phyloP scores from a whole-genome alignment of 179 eudicot genomes.

The Spergularia azorica region DNA sequence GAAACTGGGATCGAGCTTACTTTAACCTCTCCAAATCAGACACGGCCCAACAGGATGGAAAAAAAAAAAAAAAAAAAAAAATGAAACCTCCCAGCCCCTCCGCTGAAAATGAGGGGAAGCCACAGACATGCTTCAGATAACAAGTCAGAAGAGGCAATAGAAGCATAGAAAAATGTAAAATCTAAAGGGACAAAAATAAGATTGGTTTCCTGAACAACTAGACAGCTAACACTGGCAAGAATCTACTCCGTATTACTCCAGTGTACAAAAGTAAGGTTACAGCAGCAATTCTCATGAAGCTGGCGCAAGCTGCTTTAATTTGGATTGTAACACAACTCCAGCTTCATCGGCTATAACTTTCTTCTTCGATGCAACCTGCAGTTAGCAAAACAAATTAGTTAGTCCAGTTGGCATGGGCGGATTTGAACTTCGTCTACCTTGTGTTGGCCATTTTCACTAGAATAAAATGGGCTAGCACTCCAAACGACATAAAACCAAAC shows the following conservation, averaged over 20 bases:
- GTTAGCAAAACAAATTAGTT: constrained; percentile 20
- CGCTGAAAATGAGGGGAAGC: too few species aligned
- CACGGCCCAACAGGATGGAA: too few species aligned
- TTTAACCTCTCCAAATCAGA: too few species aligned
- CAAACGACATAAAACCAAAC: background rate
- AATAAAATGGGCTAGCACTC: background rate
- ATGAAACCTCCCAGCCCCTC: too few species aligned
- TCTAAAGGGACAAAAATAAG: background rate
- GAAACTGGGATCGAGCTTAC: too few species aligned
- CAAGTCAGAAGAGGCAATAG: too few species aligned
- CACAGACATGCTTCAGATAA: too few species aligned
- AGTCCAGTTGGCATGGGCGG: background rate
- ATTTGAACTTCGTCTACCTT: background rate
- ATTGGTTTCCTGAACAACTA: background rate
- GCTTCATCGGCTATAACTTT: constrained; percentile 81
- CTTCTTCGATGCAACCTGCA: constrained; percentile 83
- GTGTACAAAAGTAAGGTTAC: constrained; percentile 14
- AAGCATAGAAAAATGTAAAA: too few species aligned
- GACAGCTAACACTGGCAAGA: background rate
- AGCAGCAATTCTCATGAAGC: constrained; percentile 34
- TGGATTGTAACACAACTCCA: constrained; percentile 70
- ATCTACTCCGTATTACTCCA: background rate
- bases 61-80: too few species aligned
- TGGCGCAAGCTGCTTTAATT: constrained; percentile 68
- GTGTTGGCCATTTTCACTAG: too few species aligned